These are phyloP conservation scores for Begonia loranthoides DNA, from an alignment of 306 rosid genomes.

Conservation along the genomic window DNA sequence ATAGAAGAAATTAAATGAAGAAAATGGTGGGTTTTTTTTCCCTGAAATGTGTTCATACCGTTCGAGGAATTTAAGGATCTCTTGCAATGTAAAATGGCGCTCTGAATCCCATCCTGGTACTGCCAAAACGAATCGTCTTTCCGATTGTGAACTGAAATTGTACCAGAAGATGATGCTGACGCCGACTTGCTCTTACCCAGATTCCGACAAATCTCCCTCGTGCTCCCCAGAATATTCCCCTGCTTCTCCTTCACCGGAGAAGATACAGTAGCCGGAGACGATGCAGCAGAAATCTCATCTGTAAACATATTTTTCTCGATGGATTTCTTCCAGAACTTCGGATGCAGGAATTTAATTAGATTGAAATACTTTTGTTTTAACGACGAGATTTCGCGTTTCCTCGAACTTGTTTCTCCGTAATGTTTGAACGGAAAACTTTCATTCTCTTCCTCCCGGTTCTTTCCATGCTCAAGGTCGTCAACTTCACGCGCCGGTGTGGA, in stretches of 20 bases:
- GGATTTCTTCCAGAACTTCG: slow-evolving; percentile 24
- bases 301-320: slow-evolving; percentile 9
- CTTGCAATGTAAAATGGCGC: slow-evolving; percentile 94
- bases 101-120: slow-evolving; percentile 79
- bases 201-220: slow-evolving; percentile 43
- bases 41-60: slow-evolving; percentile 18
- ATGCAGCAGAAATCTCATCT: background rate
- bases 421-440: slow-evolving; percentile 12
- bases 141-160: slow-evolving; percentile 27
- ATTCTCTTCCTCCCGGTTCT: too few species aligned
- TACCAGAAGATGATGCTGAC: slow-evolving; percentile 18
- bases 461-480: too few species aligned
- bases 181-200: slow-evolving; percentile 65
- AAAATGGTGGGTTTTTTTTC: background rate
- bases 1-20: background rate
- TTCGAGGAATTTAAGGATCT: slow-evolving; percentile 48
- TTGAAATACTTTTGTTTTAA: slow-evolving; percentile 39
- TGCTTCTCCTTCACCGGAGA: slow-evolving; percentile 35
- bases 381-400: slow-evolving; percentile 33
- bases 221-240: slow-evolving; percentile 32
- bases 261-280: slow-evolving; percentile 17
- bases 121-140: slow-evolving; percentile 59
- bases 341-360: slow-evolving; percentile 43
- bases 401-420: background rate
- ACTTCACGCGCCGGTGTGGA: too few species aligned